A percentile compares a stretch with the other conserved stretches of the same genome.
Evolutionary conservation across 768 basidiomycete species (phyloP).

Genomic region (Russula brevipes): DNA sequence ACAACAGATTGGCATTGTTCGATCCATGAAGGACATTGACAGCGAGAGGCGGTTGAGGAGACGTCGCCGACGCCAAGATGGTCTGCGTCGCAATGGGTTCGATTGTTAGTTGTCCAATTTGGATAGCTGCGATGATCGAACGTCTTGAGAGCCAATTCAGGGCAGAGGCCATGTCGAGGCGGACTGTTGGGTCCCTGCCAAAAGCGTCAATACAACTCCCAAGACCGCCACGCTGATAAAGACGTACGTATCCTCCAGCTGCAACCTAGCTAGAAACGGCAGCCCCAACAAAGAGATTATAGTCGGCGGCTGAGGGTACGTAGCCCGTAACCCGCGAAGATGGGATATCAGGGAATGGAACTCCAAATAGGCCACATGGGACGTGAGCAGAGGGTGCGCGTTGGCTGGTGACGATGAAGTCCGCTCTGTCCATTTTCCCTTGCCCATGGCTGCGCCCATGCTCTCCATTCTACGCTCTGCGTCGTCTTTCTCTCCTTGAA

Average conservation of each 20-base stretch:
- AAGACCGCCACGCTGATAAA: slow-evolving; percentile 19
- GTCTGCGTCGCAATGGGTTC: slow-evolving; percentile 71
- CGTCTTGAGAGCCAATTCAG: slow-evolving; percentile 92
- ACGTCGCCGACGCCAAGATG: slow-evolving; percentile 51
- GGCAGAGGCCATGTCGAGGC: slow-evolving; percentile 90
- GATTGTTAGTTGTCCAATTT: slow-evolving; percentile 79
- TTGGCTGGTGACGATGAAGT: slow-evolving; percentile 28
- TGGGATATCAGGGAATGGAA: slow-evolving; percentile 74
- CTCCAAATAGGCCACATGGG: slow-evolving; percentile 75
- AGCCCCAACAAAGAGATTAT: slow-evolving; percentile 71
- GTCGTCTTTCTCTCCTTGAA: slow-evolving; percentile 62
- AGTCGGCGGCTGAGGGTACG: slow-evolving; percentile 54
- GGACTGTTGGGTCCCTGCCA: slow-evolving; percentile 80
- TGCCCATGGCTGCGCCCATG: slow-evolving; percentile 51
- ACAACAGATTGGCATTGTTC: slow-evolving; percentile 46
- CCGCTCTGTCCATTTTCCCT: slow-evolving; percentile 62
- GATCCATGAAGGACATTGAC: slow-evolving; percentile 39
- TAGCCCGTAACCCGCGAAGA: slow-evolving; percentile 61
- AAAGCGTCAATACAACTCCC: slow-evolving; percentile 18
- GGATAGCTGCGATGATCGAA: slow-evolving; percentile 76
- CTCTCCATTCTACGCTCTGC: slow-evolving; percentile 50
- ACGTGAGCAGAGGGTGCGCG: slow-evolving; percentile 48
- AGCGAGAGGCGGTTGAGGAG: slow-evolving; percentile 32
- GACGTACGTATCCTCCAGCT: slow-evolving; percentile 81
- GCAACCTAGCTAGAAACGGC: slow-evolving; percentile 71